Conservation (phyloP, 108 stramenopile species). For the Cyclostephanos tholiformis region DNA sequence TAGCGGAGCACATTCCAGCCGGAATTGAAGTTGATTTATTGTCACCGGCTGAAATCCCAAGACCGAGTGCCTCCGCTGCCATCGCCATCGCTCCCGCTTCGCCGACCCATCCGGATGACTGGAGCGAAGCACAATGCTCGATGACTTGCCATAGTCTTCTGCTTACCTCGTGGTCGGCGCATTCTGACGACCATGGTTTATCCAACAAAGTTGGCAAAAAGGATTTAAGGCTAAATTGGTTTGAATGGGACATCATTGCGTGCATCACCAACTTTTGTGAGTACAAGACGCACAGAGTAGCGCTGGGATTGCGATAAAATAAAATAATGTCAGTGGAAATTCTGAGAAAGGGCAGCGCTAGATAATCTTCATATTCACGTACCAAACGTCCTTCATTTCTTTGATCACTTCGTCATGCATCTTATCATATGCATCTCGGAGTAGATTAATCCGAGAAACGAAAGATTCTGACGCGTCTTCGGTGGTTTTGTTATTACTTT, state of each 20-base stretch:
- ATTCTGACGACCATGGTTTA: conserved; percentile 12
- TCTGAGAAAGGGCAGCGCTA: background rate
- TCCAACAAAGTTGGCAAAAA: conserved; percentile 33
- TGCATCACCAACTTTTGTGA: conserved; percentile 74
- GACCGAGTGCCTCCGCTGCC: conserved; percentile 86
- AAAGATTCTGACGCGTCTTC: conserved; percentile 4
- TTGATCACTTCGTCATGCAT: conserved; percentile 21
- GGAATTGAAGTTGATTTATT: conserved; percentile 29
- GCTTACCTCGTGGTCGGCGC: conserved; percentile 28
- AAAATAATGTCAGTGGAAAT: background rate
- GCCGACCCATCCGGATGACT: conserved; percentile 76
- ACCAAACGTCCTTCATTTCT: conserved; percentile 29
- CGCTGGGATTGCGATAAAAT: conserved; percentile 21
- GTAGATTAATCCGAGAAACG: conserved; percentile 11
- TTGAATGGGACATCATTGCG: conserved; percentile 49
- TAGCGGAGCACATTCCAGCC: conserved; percentile 44
- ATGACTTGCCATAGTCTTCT: conserved; percentile 61
- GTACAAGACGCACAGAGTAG: conserved; percentile 54
- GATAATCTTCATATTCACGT: background rate
- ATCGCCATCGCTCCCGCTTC: conserved; percentile 91
- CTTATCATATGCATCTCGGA: conserved; percentile 30
- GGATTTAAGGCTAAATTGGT: conserved; percentile 53
- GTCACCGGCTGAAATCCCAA: conserved; percentile 74
- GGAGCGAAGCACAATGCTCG: conserved; percentile 62
- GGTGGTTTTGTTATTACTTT: conserved; percentile 30